Conservation (phyloP, 768 basidiomycete genomes). For the Mycena belliarum region DNA sequence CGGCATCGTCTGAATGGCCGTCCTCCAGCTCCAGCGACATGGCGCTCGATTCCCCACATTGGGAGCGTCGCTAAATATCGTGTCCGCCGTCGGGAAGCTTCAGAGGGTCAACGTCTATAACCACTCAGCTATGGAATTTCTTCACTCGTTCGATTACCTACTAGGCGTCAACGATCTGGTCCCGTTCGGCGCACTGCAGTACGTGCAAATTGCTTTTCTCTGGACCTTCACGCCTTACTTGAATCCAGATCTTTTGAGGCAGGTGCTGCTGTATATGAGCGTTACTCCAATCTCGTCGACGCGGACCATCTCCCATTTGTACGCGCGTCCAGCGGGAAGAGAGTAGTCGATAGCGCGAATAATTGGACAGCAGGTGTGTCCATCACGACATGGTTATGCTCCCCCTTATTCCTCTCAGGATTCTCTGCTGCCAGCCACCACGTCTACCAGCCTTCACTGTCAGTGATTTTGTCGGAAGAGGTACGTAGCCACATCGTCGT, state of each 20-base stretch:
- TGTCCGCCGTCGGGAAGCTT: slow-evolving; percentile 54
- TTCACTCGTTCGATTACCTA: slow-evolving; percentile 57
- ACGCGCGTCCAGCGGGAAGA: slow-evolving; percentile 48
- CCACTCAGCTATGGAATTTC: slow-evolving; percentile 54
- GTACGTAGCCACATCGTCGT: slow-evolving; percentile 36
- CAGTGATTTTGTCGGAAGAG: slow-evolving; percentile 58
- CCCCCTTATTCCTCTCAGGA: slow-evolving; percentile 38
- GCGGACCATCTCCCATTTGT: slow-evolving; percentile 47
- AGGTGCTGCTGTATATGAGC: slow-evolving; percentile 40
- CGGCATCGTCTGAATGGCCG: neutral
- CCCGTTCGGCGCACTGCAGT: slow-evolving; percentile 70
- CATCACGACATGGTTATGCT: neutral
- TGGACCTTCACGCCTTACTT: neutral
- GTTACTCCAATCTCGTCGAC: slow-evolving; percentile 42
- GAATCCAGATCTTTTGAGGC: slow-evolving; percentile 33
- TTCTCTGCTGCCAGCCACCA: slow-evolving; percentile 56
- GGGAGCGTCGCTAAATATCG: slow-evolving; percentile 44
- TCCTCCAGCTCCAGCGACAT: slow-evolving; percentile 72
- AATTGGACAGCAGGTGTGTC: slow-evolving; percentile 69
- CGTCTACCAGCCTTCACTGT: slow-evolving; percentile 46
- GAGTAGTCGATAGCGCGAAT: slow-evolving; percentile 66
- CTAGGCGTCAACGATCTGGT: slow-evolving; percentile 62
- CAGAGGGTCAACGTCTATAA: slow-evolving; percentile 44
- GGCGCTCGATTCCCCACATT: slow-evolving; percentile 76
- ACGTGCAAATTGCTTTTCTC: slow-evolving; percentile 27